Percentiles rank a stretch among this genome's conserved stretches.
phyloP scores from a whole-genome alignment of 805 yeast genomes.

The Nakazawaea wickerhamii region DNA sequence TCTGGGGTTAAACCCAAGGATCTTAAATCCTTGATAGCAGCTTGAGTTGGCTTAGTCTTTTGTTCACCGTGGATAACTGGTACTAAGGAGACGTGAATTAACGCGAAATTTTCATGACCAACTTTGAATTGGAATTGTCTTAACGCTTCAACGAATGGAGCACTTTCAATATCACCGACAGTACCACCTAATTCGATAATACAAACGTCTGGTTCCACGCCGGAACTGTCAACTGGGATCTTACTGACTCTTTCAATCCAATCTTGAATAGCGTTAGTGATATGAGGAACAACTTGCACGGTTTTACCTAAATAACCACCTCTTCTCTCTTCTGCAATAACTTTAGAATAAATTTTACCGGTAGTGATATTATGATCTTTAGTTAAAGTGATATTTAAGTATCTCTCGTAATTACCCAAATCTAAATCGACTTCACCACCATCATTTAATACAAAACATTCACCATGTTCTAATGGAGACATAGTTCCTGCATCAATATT shows the following conservation, averaged over 20 bases:
- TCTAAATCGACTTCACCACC: constrained; percentile 99
- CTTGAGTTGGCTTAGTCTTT: constrained; percentile 99
- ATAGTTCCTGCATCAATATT: constrained; percentile 99
- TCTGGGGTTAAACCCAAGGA: constrained; percentile 93
- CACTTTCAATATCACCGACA: constrained; percentile 98
- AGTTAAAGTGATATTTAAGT: constrained; percentile 88
- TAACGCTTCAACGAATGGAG: constrained; percentile 97
- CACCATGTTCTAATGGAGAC: constrained; percentile 99
- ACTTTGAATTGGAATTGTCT: constrained; percentile 99
- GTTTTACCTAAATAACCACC: constrained; percentile 98
- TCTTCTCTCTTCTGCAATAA: constrained; percentile 88
- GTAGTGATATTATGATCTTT: constrained; percentile 96
- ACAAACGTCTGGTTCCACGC: constrained; percentile 91
- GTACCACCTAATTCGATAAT: constrained; percentile 98
- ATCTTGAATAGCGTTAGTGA: constrained; percentile 95
- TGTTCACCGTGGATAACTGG: constrained; percentile 99
- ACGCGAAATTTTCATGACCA: constrained; percentile 87
- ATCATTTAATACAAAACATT: constrained; percentile 94
- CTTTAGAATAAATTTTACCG: constrained; percentile 93
- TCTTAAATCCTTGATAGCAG: constrained; percentile 95
- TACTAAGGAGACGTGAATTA: constrained; percentile 93
- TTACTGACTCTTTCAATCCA: constrained; percentile 94
- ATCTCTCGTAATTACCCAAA: constrained; percentile 96
- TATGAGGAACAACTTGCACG: constrained; percentile 98
- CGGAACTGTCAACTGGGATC: constrained; percentile 87